Evolutionary conservation across 2,329 filamentous ascomycete species (phyloP).

Genomic region (Phoma sp.): DNA sequence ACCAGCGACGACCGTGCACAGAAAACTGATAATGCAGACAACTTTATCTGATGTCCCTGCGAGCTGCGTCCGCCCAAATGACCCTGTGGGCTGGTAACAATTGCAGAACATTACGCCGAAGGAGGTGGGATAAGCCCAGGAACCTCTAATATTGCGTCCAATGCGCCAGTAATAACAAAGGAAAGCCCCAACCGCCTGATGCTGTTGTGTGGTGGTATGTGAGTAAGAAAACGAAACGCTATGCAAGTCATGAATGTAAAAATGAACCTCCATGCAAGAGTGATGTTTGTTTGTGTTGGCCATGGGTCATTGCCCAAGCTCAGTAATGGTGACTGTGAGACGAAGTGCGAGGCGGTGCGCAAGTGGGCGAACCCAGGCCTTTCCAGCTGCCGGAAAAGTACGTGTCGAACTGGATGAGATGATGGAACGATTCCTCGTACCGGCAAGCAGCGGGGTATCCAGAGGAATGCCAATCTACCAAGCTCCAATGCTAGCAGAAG

Average conservation of each 20-base stretch:
- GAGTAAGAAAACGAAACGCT: slow-evolving; percentile 36
- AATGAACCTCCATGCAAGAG: slow-evolving; percentile 28
- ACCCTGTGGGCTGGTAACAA: neutral
- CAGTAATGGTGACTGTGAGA: neutral
- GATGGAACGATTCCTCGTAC: neutral
- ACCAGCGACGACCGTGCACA: neutral
- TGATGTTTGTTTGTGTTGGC: neutral
- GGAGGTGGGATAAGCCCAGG: slow-evolving; percentile 9
- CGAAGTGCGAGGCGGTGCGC: neutral
- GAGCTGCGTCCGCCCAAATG: neutral
- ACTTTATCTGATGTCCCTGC: slow-evolving; percentile 4
- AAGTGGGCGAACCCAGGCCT: neutral
- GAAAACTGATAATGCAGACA: neutral
- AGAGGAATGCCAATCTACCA: slow-evolving; percentile 52
- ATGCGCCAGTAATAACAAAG: slow-evolving; percentile 20
- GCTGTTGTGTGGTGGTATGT: slow-evolving; percentile 30
- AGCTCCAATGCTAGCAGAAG: slow-evolving; percentile 62
- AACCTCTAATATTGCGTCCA: slow-evolving; percentile 13
- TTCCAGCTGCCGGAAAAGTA: neutral
- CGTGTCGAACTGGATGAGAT: neutral
- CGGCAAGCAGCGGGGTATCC: neutral
- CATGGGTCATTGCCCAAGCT: neutral
- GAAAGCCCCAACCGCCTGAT: slow-evolving; percentile 27
- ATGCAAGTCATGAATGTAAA: slow-evolving; percentile 46
- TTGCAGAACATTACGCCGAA: slow-evolving; percentile 29